Base-by-base conservation (phyloP, 176 grass and related monocot genomes). In the Typha latifolia region DNA sequence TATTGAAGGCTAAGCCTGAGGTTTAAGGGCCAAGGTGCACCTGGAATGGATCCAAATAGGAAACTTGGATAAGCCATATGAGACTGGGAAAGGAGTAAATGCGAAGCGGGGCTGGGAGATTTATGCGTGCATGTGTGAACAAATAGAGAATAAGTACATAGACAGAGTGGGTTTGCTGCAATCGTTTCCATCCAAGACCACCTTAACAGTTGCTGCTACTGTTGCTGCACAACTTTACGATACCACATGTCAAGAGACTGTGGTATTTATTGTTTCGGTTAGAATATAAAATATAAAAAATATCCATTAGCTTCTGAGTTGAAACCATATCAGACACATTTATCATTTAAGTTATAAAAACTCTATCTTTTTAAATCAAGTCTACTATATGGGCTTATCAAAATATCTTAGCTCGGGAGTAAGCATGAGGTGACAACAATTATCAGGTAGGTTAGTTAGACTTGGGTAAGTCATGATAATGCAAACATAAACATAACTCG, bases 1-100 rank as follows among this genome's bases (percentile, higher is more conserved):
- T 47, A 66, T 61, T 0, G 21, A 0, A 26, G 57, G n/a, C 53
- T 11, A 43, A 37, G 37, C 8, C 37, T 43, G 37, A 10, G 37
- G 37, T 43, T 43, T 43, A 43, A 43, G 53, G 62, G 73, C 32
- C 63, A 61, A 34, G 47, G 55, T 37, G 59, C 77, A 85, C 87
- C 84, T 87, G 84, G 72, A 82, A 81, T 61, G 81, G 61, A 14
- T 52, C 81, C 14, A 53, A 96, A 81, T 66, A 81, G 87, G 87
- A 83, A 90, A 85, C 47, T 69, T 75, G 79, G 84, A 76, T 50
- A 68, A 82, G 68, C 67, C 76, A 62, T 56, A 64, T 74, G 26
- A 47, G 51, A 66, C 52, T 34, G 59, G 34, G 34, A 14, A 23
- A 15, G 61, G 47, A 75, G 67, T 74, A 68, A 81, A 81, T 81